phyloP scores from a whole-genome alignment of 2,329 filamentous ascomycete species.

The Epichloe sp. region DNA sequence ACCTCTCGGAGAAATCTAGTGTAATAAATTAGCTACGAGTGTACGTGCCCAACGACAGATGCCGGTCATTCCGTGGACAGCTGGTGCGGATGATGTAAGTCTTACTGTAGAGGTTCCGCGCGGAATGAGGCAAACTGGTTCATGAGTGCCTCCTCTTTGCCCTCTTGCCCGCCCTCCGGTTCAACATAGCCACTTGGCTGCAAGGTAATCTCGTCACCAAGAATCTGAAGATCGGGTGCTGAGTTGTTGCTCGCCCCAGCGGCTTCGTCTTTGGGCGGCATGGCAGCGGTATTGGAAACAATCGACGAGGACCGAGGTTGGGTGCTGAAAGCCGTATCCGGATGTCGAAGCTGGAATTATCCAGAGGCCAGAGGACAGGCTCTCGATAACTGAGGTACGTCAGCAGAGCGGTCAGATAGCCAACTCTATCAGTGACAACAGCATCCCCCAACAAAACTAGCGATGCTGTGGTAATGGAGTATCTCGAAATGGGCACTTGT shows the following conservation, averaged over 20 bases:
- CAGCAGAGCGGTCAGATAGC: background rate
- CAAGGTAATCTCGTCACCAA: conserved; percentile 60
- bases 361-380: background rate
- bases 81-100: conserved; percentile 1
- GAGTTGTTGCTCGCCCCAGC: conserved; percentile 25
- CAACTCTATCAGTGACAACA: background rate
- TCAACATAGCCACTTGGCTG: conserved; percentile 59
- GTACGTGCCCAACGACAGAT: background rate
- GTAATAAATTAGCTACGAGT: background rate
- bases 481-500: background rate
- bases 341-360: background rate
- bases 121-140: conserved; percentile 82
- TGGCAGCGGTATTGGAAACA: conserved; percentile 7
- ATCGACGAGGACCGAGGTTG: background rate
- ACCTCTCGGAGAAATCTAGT: conserved; percentile 82
- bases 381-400: background rate
- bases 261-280: conserved; percentile 18
- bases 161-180: conserved; percentile 33
- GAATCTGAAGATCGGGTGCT: conserved; percentile 65
- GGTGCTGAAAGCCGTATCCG: background rate
- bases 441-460: background rate
- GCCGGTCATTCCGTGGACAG: background rate
- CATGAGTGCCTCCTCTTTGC: conserved; percentile 56
- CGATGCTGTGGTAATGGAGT: background rate
- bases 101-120: conserved; percentile 47